phyloP scores from a whole-genome alignment of 306 rosid genomes.

The Herpetospermum pedunculosum region DNA sequence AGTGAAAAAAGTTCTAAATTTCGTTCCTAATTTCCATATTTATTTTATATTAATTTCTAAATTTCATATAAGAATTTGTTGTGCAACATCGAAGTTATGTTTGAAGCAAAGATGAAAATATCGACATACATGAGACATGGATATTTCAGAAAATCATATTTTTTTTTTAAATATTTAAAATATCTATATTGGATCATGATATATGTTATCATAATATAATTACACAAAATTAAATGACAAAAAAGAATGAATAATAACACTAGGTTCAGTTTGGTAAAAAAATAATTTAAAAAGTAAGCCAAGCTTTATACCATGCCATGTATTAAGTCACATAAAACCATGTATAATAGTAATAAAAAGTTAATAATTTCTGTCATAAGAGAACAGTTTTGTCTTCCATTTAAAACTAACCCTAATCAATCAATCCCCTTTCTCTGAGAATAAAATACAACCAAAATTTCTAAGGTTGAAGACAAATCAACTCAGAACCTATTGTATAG shows the following conservation, averaged over 20 bases:
- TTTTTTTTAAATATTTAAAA: too few species aligned
- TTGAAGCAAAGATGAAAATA: neutral
- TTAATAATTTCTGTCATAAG: neutral
- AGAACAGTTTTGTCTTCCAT: neutral
- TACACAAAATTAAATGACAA: neutral
- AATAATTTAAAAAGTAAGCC: neutral
- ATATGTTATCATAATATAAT: too few species aligned
- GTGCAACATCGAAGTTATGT: neutral
- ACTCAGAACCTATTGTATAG: neutral
- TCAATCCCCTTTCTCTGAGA: neutral
- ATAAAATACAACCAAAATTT: constrained; percentile 1
- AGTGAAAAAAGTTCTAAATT: neutral
- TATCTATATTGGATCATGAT: too few species aligned
- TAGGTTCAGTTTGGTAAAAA: too few species aligned
- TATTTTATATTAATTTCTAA: too few species aligned
- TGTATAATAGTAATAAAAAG: neutral
- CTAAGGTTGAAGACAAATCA: neutral
- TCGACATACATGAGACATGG: too few species aligned
- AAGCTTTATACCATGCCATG: neutral
- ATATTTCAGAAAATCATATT: too few species aligned
- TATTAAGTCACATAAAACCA: neutral
- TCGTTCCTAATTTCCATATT: too few species aligned
- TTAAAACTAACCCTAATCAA: neutral
- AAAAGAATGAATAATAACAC: too few species aligned
- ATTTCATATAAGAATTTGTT: neutral